Evolutionary conservation across 345 rosid genomes (phyloP), one percentile per base, ranked within the genome.

Genomic region (Aethionema arabicum): DNA sequence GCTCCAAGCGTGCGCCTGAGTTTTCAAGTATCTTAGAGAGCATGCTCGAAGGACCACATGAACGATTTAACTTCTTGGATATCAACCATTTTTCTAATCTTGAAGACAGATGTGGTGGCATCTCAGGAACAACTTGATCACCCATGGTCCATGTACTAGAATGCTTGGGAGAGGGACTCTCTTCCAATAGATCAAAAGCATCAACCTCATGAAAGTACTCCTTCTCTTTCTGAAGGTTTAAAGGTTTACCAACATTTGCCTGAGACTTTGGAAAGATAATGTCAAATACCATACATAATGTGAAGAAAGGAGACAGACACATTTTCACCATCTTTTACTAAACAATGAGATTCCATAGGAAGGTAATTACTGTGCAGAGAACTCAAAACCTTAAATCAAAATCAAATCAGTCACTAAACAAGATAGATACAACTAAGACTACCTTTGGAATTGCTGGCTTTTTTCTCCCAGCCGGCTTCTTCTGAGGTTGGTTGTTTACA

Each of bases 161-260:
- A 40, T 68, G 79, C 57, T 93, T 90, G 6, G 99, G 99, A n/a
- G 99, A 93, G 12, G 99, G 97, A 73, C 99, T 93, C 83, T 93
- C 99, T 74, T 93, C 99, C 38, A 81, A 58, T 77, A 93, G 78
- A 75, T 90, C 92, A 52, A 90, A 90, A 36, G 87, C 97, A 84
- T 90, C 99, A 63, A 93, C 87, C 70, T 90, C 92, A 48, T 79
- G 51, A 77, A 90, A 93, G 61, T 93, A 93, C 55, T 80, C 72
- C 38, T 73, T 73, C 74, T 90, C 97, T 80, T 76, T 87, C 76
- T 80, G 82, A 4, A 90, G 78, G 73, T 70, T 82, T 60, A 74
- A 76, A 72, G 75, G 82, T 33, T 73, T 76, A 44, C 45, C 78
- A 56, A 48, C 75, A 72, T 81, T 83, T n/a, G 76, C 84, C 96